Conservation (phyloP, 345 rosid genomes). For the Bruguiera gymnorhiza region DNA sequence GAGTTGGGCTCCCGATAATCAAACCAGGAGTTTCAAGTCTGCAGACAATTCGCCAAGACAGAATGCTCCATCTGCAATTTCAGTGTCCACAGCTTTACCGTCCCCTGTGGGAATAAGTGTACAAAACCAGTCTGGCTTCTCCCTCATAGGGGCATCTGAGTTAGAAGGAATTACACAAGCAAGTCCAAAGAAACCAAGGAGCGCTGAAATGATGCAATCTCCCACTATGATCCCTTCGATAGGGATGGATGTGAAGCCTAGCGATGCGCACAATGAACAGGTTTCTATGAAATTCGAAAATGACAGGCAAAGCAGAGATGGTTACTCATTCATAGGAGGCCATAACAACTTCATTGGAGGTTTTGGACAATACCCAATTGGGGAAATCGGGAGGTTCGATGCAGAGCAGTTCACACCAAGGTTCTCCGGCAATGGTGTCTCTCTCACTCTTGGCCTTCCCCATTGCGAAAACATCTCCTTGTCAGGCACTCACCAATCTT, state of each 20-base stretch:
- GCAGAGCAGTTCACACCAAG: conserved; percentile 69
- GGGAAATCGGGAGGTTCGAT: conserved; percentile 74
- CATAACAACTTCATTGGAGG: conserved; percentile 68
- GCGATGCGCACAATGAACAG: conserved; percentile 39
- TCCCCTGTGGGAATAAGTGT: conserved; percentile 43
- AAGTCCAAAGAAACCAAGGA: conserved; percentile 76
- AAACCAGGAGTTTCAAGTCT: conserved; percentile 33
- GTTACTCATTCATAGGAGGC: conserved; percentile 71
- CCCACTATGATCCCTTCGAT: conserved; percentile 39
- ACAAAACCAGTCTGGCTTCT: conserved; percentile 54
- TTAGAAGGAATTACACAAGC: conserved; percentile 69
- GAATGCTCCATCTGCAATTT: conserved; percentile 34
- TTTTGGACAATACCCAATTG: conserved; percentile 89
- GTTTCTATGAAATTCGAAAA: conserved; percentile 54
- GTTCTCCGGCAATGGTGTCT: conserved; percentile 76
- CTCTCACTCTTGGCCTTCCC: conserved; percentile 88
- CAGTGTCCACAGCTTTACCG: conserved; percentile 45
- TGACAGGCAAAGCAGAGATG: conserved; percentile 63
- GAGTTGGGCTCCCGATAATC: conserved; percentile 31
- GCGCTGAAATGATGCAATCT: conserved; percentile 49
- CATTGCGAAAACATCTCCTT: conserved; percentile 80
- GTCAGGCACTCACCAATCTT: conserved; percentile 64
- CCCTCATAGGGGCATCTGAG: conserved; percentile 58
- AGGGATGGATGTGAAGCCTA: conserved; percentile 47
- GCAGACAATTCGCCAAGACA: conserved; percentile 32